Percentiles rank a stretch among this genome's conserved stretches.
Conservation (phyloP, 768 basidiomycete species). For the Xerocomus potaroensis region DNA sequence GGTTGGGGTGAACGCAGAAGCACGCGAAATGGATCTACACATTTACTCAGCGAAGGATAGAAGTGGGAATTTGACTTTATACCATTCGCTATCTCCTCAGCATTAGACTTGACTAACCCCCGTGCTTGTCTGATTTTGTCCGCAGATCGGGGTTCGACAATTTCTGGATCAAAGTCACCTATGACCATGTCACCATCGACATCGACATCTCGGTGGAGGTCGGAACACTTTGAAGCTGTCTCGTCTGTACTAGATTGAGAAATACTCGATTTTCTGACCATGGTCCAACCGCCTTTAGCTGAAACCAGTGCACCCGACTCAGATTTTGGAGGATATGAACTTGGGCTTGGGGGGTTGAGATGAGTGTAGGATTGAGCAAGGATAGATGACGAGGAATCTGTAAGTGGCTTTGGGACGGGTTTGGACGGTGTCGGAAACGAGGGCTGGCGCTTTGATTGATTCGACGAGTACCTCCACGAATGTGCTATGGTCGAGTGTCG, state of each 20-base stretch:
- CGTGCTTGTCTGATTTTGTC: constrained; percentile 43
- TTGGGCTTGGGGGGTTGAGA: constrained; percentile 65
- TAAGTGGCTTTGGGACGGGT: constrained; percentile 46
- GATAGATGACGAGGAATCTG: constrained; percentile 58
- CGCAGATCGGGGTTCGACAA: constrained; percentile 27
- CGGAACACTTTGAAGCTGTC: constrained; percentile 18
- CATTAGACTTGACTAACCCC: constrained; percentile 58
- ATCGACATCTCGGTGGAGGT: constrained; percentile 49
- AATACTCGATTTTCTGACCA: constrained; percentile 48
- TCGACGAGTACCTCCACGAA: constrained; percentile 37
- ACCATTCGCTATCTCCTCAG: constrained; percentile 78
- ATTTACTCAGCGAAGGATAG: constrained; percentile 28
- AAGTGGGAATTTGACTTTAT: constrained; percentile 20
- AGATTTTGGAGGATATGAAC: constrained; percentile 64
- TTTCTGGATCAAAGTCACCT: constrained; percentile 67
- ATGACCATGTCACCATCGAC: constrained; percentile 75
- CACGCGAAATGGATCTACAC: constrained; percentile 56
- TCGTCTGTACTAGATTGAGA: constrained; percentile 24
- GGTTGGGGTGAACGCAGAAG: constrained; percentile 36
- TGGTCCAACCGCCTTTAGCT: constrained; percentile 71
- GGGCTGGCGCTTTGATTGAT: constrained; percentile 20
- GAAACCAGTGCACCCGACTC: constrained; percentile 38
- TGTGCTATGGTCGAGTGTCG: constrained; percentile 49
- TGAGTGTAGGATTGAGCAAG: constrained; percentile 82
- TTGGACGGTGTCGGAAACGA: constrained; percentile 45